Conservation (phyloP, 352 stramenopile species). For the Saprolegnia diclina region DNA sequence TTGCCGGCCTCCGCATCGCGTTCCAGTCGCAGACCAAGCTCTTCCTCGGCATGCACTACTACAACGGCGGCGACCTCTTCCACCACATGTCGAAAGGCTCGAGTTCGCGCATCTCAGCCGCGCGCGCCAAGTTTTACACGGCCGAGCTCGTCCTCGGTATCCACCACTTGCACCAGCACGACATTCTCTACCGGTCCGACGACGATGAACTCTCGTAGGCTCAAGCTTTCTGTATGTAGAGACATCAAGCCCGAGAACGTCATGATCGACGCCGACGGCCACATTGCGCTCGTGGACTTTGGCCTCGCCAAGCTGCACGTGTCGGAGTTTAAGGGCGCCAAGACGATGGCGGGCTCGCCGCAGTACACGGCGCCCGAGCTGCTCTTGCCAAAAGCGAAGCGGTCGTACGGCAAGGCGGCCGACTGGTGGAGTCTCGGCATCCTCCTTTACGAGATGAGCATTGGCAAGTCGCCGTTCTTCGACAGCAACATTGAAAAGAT, state of each 20-base stretch:
- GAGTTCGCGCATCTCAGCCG: slow-evolving; percentile 75
- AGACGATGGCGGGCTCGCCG: slow-evolving; percentile 83
- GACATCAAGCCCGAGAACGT: slow-evolving; percentile 97
- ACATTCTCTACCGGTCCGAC: slow-evolving; percentile 89
- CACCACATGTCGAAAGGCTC: slow-evolving; percentile 87
- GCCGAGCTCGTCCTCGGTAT: slow-evolving; percentile 91
- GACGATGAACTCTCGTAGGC: neutral
- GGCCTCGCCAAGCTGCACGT: slow-evolving; percentile 91
- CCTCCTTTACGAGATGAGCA: slow-evolving; percentile 90
- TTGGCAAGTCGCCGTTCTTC: slow-evolving; percentile 90
- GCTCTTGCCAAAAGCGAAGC: slow-evolving; percentile 76
- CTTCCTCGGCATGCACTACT: slow-evolving; percentile 86
- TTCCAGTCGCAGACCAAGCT: slow-evolving; percentile 85
- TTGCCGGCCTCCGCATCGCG: slow-evolving; percentile 74
- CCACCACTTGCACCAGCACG: slow-evolving; percentile 89
- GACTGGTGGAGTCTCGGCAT: slow-evolving; percentile 90
- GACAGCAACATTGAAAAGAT: slow-evolving; percentile 92
- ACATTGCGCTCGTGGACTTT: slow-evolving; percentile 95
- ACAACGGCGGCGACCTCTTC: slow-evolving; percentile 78
- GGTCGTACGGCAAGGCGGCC: slow-evolving; percentile 81
- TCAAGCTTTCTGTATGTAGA: slow-evolving; percentile 33
- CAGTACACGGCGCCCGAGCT: slow-evolving; percentile 85
- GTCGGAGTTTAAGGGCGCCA: slow-evolving; percentile 81
- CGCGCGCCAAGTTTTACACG: slow-evolving; percentile 88
- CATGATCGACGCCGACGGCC: slow-evolving; percentile 92